Base-by-base conservation (phyloP, 495 filamentous ascomycete genomes). In the Cairneyella variabilis region DNA sequence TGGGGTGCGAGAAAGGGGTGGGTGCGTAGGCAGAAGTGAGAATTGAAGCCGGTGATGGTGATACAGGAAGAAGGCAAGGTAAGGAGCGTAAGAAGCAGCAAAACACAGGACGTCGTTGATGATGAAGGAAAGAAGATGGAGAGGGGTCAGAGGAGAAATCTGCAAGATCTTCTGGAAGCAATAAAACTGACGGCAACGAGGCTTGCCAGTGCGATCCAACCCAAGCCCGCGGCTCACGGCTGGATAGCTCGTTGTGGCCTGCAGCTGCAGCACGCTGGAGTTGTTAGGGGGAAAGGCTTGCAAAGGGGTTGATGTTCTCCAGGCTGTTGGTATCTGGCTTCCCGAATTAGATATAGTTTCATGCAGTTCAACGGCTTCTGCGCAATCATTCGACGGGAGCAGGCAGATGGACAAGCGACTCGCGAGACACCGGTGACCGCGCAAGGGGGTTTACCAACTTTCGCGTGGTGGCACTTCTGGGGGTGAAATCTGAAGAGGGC, bases 61-160 rank as follows among this genome's bases (percentile, higher is more conserved):
- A 34, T 8, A 14, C 8, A 34, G 30, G 8, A 14, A 34, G 54
- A 62, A 43, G 54, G 53, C 64, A 59, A 41, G 59, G 66, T 54
- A 43, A 18, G 40, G 22, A 43, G 16, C n/a, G n/a, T n/a, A n/a
- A n/a, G n/a, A n/a, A n/a, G n/a, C n/a, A n/a, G n/a, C n/a, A n/a
- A n/a, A n/a, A n/a, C n/a, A n/a, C n/a, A n/a, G n/a, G n/a, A n/a
- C n/a, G n/a, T n/a, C n/a, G n/a, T n/a, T n/a, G n/a, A n/a, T n/a
- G n/a, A n/a, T n/a, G n/a, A n/a, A 54, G 61, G 54, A 52, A 60
- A 60, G 58, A 48, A 59, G 38, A 48, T 57, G 53, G 43, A 59
- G 61, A 64, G 54, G 50, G 44, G 64, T 60, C 56, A 66, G 63
- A 61, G 63, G n/a, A n/a, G n/a, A n/a, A n/a, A 62, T 48, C 58